phyloP scores from a whole-genome alignment of 2,329 filamentous ascomycete genomes.

The Aspergillus calidoustus region DNA sequence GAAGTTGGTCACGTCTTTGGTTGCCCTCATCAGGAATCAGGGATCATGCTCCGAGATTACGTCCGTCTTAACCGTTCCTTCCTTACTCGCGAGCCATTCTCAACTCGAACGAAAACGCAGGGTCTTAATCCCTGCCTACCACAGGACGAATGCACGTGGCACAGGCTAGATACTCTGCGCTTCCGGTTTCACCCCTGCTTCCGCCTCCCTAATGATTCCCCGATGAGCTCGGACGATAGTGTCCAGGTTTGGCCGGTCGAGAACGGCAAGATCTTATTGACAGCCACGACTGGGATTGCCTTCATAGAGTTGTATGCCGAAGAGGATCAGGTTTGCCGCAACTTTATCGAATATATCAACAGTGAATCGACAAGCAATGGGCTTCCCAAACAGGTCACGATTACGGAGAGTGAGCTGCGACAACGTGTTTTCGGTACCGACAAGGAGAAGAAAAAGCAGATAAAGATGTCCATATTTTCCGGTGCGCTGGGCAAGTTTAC shows the following conservation, averaged over 20 bases:
- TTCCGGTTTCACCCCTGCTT: conserved; percentile 93
- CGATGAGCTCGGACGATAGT: conserved; percentile 69
- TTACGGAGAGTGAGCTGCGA: conserved; percentile 77
- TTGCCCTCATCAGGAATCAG: conserved; percentile 84
- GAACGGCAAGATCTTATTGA: conserved; percentile 73
- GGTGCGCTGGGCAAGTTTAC: conserved; percentile 74
- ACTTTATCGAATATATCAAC: conserved; percentile 79
- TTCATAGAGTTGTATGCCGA: conserved; percentile 83
- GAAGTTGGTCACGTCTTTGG: conserved; percentile 90
- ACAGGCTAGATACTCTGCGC: conserved; percentile 83
- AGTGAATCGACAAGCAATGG: conserved; percentile 60
- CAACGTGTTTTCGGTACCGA: conserved; percentile 68
- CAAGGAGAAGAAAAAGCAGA: conserved; percentile 67
- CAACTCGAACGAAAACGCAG: conserved; percentile 81
- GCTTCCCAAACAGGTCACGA: conserved; percentile 71
- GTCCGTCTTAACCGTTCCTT: conserved; percentile 83
- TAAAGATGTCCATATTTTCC: conserved; percentile 77
- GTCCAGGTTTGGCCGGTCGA: conserved; percentile 88
- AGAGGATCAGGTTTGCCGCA: conserved; percentile 77
- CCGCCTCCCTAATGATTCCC: conserved; percentile 74
- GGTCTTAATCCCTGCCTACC: conserved; percentile 73
- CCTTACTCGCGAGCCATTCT: conserved; percentile 78
- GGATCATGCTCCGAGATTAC: conserved; percentile 93
- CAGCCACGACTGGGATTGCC: conserved; percentile 78
- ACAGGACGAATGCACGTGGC: conserved; percentile 88